A percentile compares a stretch with the other conserved stretches of the same genome.
Conservation (phyloP, 2,329 filamentous ascomycete species). For the Phialophora chinensis region DNA sequence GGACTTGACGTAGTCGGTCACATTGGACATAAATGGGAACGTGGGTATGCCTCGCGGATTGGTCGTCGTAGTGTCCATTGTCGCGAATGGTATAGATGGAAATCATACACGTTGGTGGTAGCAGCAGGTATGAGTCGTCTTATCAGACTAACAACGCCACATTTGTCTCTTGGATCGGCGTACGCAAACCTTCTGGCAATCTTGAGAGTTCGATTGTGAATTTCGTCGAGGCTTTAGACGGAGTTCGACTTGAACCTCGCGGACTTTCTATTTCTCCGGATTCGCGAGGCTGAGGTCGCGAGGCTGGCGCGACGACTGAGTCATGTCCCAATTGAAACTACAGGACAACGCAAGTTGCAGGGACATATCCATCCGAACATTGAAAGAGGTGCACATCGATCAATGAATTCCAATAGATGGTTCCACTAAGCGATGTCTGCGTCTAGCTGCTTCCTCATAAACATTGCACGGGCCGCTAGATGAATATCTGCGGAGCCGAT, state of each 20-base stretch:
- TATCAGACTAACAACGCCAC: neutral
- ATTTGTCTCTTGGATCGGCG: neutral
- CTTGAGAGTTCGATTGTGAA: neutral
- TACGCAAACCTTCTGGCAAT: neutral
- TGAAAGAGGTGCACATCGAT: too few relatives aligned
- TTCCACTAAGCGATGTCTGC: too few relatives aligned
- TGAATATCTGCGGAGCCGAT: too few relatives aligned
- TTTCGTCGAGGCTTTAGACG: neutral
- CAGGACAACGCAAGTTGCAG: too few relatives aligned
- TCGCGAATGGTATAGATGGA: neutral
- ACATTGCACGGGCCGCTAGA: too few relatives aligned
- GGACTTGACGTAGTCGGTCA: slow-evolving; percentile 54
- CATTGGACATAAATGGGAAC: slow-evolving; percentile 56
- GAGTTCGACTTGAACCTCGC: neutral
- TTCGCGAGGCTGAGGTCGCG: neutral
- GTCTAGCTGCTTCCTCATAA: too few relatives aligned
- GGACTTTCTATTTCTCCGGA: slow-evolving; percentile 9
- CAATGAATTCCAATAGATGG: too few relatives aligned
- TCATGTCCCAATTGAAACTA: too few relatives aligned
- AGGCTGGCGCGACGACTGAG: neutral
- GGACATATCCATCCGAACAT: too few relatives aligned
- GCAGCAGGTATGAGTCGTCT: neutral
- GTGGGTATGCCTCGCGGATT: slow-evolving; percentile 55
- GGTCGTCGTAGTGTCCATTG: slow-evolving; percentile 38
- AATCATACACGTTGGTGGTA: neutral